A percentile compares a stretch with the other conserved stretches of the same genome.
phyloP scores from a whole-genome alignment of 2,329 filamentous ascomycete genomes.

The Knufia fluminis region DNA sequence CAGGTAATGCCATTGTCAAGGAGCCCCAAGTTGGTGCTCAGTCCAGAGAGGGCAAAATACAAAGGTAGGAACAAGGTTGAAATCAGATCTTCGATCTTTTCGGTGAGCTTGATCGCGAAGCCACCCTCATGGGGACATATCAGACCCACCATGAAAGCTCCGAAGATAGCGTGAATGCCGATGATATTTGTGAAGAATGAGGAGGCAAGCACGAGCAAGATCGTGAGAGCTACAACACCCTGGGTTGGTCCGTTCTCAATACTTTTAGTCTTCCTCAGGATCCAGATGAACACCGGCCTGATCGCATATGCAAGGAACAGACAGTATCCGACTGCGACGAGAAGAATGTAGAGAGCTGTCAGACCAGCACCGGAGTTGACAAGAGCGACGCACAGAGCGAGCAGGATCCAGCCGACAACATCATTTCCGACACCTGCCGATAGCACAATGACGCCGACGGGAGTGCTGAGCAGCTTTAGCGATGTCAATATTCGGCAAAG shows the following conservation, averaged over 20 bases:
- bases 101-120: conserved; percentile 77
- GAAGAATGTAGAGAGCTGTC: conserved; percentile 73
- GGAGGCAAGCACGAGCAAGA: conserved; percentile 68
- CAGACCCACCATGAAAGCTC: conserved; percentile 78
- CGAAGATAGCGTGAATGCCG: conserved; percentile 89
- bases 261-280: conserved; percentile 63
- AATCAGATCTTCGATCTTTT: conserved; percentile 90
- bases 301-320: conserved; percentile 66
- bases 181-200: conserved; percentile 86
- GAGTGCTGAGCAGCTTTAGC: conserved; percentile 71
- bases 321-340: conserved; percentile 65
- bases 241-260: conserved; percentile 84
- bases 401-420: conserved; percentile 80
- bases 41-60: conserved; percentile 85
- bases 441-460: conserved; percentile 78
- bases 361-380: conserved; percentile 80
- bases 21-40: conserved; percentile 79
- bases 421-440: conserved; percentile 91
- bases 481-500: conserved; percentile 89
- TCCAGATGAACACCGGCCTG: conserved; percentile 64
- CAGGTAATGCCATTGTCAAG: conserved; percentile 73
- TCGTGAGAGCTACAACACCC: conserved; percentile 69
- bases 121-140: conserved; percentile 60
- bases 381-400: conserved; percentile 84
- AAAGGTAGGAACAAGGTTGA: conserved; percentile 75